Base-by-base conservation (phyloP, 495 filamentous ascomycete species). In the Aspergillus diversus region DNA sequence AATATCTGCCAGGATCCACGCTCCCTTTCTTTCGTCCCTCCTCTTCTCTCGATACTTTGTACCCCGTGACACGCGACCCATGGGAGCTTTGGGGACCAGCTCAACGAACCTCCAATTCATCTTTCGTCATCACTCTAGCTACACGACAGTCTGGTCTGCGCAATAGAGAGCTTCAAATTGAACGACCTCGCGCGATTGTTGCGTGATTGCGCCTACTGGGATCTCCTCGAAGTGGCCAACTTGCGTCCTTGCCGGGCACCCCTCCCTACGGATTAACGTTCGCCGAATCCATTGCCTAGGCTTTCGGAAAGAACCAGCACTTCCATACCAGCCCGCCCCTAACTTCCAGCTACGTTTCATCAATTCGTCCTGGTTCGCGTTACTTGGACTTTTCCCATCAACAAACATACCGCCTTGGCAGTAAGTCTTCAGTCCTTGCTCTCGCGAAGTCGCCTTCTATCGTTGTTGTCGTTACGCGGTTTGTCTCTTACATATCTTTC, bases 221-320 rank as follows among this genome's bases (percentile, higher is more conserved):
- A 34, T 32, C 21, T 49, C 7, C 21, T 34, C 33, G 16, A 57
- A 35, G 55, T 42, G 34, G 50, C 55, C 42, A 54, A 53, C 21
- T 51, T 43, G 59, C 60, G 39, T 16, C 42, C 43, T 47, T 48
- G 50, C 47, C 66, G 43, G 13, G 52, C 50, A 12, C 48, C 60
- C 59, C 21, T 27, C 21, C 21, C 21, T 27, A 47, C 65, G 69
- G 69, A 71, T 68, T 71, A 71, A 71, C 69, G 63, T 71, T 68
- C 66, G 61, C 69, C 69, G 63, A 66, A 39, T 60, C 56, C 37
- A 60, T 63, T 66, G 39, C 52, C 43, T 57, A 60, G 64, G 48
- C 62, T 60, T 62, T 65, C 63, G 68, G 65, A 66, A 67, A 68
- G 68, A 67, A 63, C 58, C 62, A 69, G n/a, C 39, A 43, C 56